Evolutionary conservation across 495 filamentous ascomycete species (phyloP), one percentile per base, ranked within the genome.

Genomic region (Talaromyces liani): DNA sequence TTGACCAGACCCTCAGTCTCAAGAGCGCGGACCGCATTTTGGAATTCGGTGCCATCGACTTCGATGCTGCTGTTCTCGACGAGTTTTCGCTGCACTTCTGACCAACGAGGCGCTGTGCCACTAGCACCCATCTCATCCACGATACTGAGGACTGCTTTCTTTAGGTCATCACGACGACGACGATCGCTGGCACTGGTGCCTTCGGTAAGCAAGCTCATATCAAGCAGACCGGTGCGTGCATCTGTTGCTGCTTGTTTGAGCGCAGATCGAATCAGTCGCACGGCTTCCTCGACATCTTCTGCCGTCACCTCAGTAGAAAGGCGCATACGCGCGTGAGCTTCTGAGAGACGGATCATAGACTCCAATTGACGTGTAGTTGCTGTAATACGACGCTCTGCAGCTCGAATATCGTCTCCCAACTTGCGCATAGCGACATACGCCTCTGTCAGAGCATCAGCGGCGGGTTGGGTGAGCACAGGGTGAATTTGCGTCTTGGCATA

Each of bases 311-410:
- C 80, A 0, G 76, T 67, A 0, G 90, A 87, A 9, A 98, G 82
- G 29, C 94, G 87, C 94, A 98, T 98, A 70, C 96, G 96, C 22
- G 94, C 94, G 75, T 98, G 96, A 14, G 94, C 93, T 80, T 98
- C 94, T 1, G 93, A 80, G 3, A 98, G 86, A 47, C 94, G 92
- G 72, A 98, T 97, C 89, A 98, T 98, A 36, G 88, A 92, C 75
- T 98, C 94, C 39, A 98, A 80, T 73, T 98, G 94, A 60, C 94
- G 84, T 10, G 94, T 98, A 9, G 94, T 98, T 55, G 94, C 94
- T 1, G 94, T 98, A 75, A 98, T 98, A 66, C 94, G 89, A 75
- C 96, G 93, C 71, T 98, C 94, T 1, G 88, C 82, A 12, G 93
- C 86, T 27, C 94, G 92, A 56, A 98, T 92, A 73, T 98, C 95